phyloP scores from a whole-genome alignment of 2,329 filamentous ascomycete species.

The Aspergillaceae sp. region DNA sequence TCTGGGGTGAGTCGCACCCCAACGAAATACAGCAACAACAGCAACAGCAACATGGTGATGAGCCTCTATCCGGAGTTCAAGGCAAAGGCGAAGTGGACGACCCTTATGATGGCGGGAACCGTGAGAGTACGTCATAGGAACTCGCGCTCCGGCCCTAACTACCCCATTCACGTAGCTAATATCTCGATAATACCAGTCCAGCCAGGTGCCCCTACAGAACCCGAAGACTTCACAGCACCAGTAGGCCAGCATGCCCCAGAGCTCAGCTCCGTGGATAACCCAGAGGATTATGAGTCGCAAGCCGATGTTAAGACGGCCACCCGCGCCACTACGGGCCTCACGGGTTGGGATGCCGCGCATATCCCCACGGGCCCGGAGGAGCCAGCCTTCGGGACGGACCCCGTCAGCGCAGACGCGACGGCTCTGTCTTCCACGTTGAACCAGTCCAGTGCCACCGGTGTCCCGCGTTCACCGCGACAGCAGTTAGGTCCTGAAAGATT shows the following conservation, averaged over 20 bases:
- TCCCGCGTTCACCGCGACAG: background rate
- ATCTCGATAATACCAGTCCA: constrained; percentile 14
- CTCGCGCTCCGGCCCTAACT: constrained; percentile 7
- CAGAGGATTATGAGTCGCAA: background rate
- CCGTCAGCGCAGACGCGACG: background rate
- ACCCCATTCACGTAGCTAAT: background rate
- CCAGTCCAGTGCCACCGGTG: background rate
- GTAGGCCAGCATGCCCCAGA: background rate
- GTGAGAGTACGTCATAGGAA: constrained; percentile 40
- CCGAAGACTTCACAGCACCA: background rate
- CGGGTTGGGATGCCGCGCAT: background rate
- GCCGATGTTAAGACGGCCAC: background rate
- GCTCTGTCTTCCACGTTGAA: background rate
- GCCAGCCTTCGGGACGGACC: background rate
- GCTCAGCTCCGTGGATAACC: background rate
- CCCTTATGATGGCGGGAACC: constrained; percentile 72
- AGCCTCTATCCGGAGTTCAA: constrained; percentile 63
- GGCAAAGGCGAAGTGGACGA: constrained; percentile 61
- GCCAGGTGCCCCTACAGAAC: constrained; percentile 14
- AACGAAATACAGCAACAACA: constrained; percentile 8
- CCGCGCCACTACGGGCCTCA: background rate
- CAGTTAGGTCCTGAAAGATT: background rate
- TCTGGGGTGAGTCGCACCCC: constrained; percentile 39
- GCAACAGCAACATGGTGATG: constrained; percentile 34
- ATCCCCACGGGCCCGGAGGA: background rate